A percentile compares a stretch with the other conserved stretches of the same genome.
Conservation (phyloP, 208 protist genomes). For the Trypanosoma congolense region DNA sequence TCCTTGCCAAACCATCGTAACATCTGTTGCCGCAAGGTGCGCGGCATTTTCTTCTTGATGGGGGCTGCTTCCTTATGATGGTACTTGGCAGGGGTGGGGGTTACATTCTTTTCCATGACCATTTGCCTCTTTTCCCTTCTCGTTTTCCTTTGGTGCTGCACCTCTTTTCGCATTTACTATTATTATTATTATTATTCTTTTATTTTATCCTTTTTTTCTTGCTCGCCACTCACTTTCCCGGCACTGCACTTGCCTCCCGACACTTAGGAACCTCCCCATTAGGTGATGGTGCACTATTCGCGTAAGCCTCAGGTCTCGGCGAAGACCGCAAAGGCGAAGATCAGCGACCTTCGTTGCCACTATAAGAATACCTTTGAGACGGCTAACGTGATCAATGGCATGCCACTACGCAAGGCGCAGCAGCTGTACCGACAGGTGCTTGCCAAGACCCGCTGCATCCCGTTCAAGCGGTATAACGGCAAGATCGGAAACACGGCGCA, state of each 20-base stretch:
- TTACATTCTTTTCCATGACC: too few species aligned
- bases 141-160: too few species aligned
- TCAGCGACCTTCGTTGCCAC: constrained; percentile 90
- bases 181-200: too few species aligned
- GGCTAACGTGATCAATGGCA: constrained; percentile 88
- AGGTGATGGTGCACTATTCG: constrained; percentile 87
- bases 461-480: constrained; percentile 92
- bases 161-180: too few species aligned
- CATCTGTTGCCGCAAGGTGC: too few species aligned
- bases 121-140: too few species aligned
- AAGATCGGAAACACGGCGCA: constrained; percentile 90
- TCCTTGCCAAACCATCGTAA: too few species aligned
- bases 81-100: too few species aligned
- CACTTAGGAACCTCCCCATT: constrained; percentile 4
- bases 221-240: too few species aligned
- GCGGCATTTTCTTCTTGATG: too few species aligned
- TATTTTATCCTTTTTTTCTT: neutral
- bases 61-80: too few species aligned
- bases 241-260: neutral
- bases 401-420: constrained; percentile 74
- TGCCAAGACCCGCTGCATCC: constrained; percentile 92
- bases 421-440: constrained; percentile 92
- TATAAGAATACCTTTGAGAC: constrained; percentile 95
- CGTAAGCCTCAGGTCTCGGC: constrained; percentile 86
- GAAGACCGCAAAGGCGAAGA: constrained; percentile 85